Evolutionary conservation across 2,329 filamentous ascomycete genomes (phyloP).

Genomic region (Lachnellula arida): DNA sequence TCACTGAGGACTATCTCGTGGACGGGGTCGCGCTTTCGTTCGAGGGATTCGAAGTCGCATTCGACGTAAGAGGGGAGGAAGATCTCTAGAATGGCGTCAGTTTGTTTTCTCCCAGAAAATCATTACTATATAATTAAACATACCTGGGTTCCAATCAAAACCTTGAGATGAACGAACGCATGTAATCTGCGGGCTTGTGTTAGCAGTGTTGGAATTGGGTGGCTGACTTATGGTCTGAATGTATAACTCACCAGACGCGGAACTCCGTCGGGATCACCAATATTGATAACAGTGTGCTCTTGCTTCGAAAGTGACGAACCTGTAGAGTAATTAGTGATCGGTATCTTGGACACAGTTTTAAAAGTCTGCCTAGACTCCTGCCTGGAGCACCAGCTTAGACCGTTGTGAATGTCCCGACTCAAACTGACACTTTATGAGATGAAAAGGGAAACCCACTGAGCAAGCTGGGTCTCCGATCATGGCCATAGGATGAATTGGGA

Average conservation of each 20-base stretch:
- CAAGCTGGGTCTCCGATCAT: constrained; percentile 56
- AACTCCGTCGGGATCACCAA: constrained; percentile 68
- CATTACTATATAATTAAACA: constrained; percentile 13
- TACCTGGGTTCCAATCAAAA: constrained; percentile 78
- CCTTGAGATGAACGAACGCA: constrained; percentile 76
- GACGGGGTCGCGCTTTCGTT: constrained; percentile 71
- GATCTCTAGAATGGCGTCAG: constrained; percentile 51
- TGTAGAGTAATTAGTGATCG: constrained; percentile 33
- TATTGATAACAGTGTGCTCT: constrained; percentile 76
- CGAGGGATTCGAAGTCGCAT: constrained; percentile 68
- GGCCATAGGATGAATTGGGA: constrained; percentile 38
- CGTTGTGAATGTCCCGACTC: neutral
- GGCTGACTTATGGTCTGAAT: constrained; percentile 5
- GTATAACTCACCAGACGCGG: constrained; percentile 60
- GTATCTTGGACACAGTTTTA: constrained; percentile 24
- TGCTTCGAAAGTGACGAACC: constrained; percentile 68
- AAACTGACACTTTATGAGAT: neutral
- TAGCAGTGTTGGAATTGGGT: constrained; percentile 8
- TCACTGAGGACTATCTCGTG: constrained; percentile 74
- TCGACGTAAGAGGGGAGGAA: constrained; percentile 76
- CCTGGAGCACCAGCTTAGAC: neutral
- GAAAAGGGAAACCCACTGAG: constrained; percentile 46
- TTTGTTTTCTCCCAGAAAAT: neutral
- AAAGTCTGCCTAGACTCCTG: neutral
- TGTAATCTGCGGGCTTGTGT: constrained; percentile 54